These are phyloP conservation scores for Toxicodendron radicans DNA, from an alignment of 345 rosid genomes.

Conservation along the genomic window DNA sequence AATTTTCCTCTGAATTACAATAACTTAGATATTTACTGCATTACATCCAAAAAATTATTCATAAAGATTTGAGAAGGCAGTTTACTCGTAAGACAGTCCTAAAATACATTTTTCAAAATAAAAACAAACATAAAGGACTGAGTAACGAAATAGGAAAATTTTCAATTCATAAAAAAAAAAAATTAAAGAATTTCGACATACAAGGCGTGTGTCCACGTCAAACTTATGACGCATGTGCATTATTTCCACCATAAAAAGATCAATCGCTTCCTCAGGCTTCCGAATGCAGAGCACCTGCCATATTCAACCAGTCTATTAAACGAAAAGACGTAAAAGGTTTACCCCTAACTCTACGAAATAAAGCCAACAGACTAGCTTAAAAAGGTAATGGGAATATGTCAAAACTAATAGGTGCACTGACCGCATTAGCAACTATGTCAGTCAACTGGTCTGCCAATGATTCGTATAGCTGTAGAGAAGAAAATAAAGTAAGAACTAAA, in stretches of 20 bases:
- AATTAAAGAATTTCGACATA: slow-evolving; percentile 27
- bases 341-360: background rate
- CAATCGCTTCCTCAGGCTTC: slow-evolving; percentile 86
- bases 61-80: background rate
- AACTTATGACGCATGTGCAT: slow-evolving; percentile 99
- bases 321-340: background rate
- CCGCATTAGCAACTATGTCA: slow-evolving; percentile 81
- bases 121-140: background rate
- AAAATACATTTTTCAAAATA: background rate
- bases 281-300: slow-evolving; percentile 83
- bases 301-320: slow-evolving; percentile 13
- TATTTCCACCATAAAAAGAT: slow-evolving; percentile 97
- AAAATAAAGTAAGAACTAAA: slow-evolving; percentile 4
- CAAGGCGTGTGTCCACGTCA: slow-evolving; percentile 94
- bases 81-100: background rate
- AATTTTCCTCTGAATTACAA: too few relatives aligned
- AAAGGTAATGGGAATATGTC: background rate
- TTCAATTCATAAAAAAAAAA: background rate
- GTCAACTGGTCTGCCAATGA: slow-evolving; percentile 93
- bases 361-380: background rate
- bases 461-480: slow-evolving; percentile 67
- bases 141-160: background rate
- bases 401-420: slow-evolving; percentile 32
- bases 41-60: background rate
- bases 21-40: background rate